phyloP scores from a whole-genome alignment of 2,329 filamentous ascomycete genomes.

The Kalmusia sp. region DNA sequence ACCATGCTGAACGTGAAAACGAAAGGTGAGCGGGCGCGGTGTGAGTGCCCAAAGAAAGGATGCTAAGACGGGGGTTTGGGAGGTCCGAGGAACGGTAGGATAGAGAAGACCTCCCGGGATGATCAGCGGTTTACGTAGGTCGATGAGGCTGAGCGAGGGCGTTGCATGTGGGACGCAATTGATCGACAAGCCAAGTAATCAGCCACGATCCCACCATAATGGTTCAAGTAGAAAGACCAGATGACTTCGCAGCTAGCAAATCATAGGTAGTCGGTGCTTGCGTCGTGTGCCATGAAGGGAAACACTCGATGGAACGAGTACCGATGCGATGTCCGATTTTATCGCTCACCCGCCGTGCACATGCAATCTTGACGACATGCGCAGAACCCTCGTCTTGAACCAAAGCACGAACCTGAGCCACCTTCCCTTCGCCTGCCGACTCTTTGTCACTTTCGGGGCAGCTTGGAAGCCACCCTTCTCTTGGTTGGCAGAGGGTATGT shows the following conservation, averaged over 20 bases:
- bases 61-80: not conserved
- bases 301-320: no score
- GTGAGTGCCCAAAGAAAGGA: slow-evolving; percentile 5
- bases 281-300: no score
- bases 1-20: slow-evolving; percentile 27
- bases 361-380: slow-evolving; percentile 46
- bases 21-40: slow-evolving; percentile 10
- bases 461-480: slow-evolving; percentile 34
- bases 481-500: slow-evolving; percentile 34
- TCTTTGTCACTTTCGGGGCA: slow-evolving; percentile 40
- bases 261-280: no score
- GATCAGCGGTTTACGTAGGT: slow-evolving; percentile 6
- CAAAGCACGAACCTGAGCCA: slow-evolving; percentile 65
- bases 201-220: slow-evolving; percentile 7
- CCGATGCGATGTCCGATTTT: no score
- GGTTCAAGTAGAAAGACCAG: no score
- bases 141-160: slow-evolving; percentile 10
- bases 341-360: no score
- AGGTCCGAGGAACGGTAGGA: not conserved
- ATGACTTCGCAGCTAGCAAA: no score
- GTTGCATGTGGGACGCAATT: slow-evolving; percentile 4
- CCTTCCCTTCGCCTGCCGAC: slow-evolving; percentile 47
- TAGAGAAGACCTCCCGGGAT: not conserved
- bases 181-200: slow-evolving; percentile 1
- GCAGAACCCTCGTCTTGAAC: slow-evolving; percentile 62